Percentiles rank a stretch among this genome's conserved stretches.
These are phyloP conservation scores for Penicillium sp. DNA, from an alignment of 2,329 filamentous ascomycete genomes.

Conservation along the genomic window DNA sequence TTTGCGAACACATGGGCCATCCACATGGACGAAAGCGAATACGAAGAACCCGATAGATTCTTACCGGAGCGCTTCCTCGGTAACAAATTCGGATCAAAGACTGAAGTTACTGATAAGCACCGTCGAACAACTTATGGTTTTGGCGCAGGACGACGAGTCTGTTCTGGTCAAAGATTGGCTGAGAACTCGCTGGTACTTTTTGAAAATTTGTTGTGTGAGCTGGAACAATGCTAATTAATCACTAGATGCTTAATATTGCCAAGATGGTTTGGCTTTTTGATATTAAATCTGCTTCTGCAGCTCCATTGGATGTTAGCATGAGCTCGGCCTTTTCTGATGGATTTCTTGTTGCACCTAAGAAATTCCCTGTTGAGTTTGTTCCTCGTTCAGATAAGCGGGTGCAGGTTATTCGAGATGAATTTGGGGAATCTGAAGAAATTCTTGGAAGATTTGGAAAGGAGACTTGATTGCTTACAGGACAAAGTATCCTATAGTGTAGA, in stretches of 20 bases:
- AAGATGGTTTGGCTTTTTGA: slow-evolving; percentile 3
- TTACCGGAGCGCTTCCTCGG: slow-evolving; percentile 18
- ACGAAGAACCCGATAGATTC: slow-evolving; percentile 12
- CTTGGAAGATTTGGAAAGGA: background rate
- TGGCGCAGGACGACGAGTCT: slow-evolving; percentile 1
- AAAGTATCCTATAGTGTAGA: background rate
- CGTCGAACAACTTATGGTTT: background rate
- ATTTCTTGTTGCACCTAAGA: slow-evolving; percentile 2
- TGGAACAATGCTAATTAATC: background rate
- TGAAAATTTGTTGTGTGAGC: rapidly evolving
- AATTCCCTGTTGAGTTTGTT: background rate
- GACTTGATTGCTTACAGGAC: background rate
- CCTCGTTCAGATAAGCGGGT: background rate
- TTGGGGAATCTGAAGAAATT: background rate
- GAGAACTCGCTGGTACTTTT: background rate
- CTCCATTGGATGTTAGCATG: background rate
- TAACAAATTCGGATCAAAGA: background rate
- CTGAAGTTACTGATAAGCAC: background rate
- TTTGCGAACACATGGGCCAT: slow-evolving; percentile 21
- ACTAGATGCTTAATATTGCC: background rate
- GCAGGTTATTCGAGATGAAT: background rate
- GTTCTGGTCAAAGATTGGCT: background rate
- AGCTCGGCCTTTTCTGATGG: background rate
- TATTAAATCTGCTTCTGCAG: background rate
- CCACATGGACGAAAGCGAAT: slow-evolving; percentile 19